Base-by-base conservation (phyloP, 305 asterid genomes). In the Fraxinus latifolia region DNA sequence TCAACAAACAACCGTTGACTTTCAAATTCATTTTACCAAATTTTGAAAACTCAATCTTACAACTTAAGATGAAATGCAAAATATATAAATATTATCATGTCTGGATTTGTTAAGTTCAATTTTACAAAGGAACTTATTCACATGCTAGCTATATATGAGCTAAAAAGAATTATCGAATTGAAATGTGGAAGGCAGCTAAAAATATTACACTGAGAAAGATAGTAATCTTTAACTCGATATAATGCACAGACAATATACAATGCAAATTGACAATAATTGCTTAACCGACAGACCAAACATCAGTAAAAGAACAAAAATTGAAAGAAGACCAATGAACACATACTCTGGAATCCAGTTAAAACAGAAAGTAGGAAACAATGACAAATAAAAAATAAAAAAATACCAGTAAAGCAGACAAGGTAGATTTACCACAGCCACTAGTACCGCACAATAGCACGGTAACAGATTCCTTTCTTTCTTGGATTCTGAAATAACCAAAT, bases 351-450 rank as follows among this genome's bases (percentile, higher is more conserved):
- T 55, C 27, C 32, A 62, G 31, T 62, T 0, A 19, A 23, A 42
- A 11, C 5, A 42, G 53, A 42, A 42, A 42, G 53, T 11, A 11
- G n/a, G 53, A 42, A 42, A 42, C 53, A 42, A 11, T 39, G 50
- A 39, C 15, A 39, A 60, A 19, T 2, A 19, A 7, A n/a, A 50
- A 19, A 21, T 4, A 34, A 34, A 34, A 31, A 82, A 88, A 85
- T 89, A 95, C 97, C 93, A 94, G 95, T 86, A 95, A 90, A 5
- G 99, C 95, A 85, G 99, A 95, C 85, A 94, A 88, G 33, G 99
- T 95, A 80, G 98, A 95, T 89, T 95, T 94, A 76, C 98, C 98
- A 85, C 98, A 95, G 80, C 97, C 98, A 83, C 99, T 95, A 14
- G 99, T 93, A 77, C 98, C 97, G 84, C 99, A 95, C 80, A 95